Conservation (phyloP, 2,329 filamentous ascomycete genomes). For the Thermochaetoides dissita region DNA sequence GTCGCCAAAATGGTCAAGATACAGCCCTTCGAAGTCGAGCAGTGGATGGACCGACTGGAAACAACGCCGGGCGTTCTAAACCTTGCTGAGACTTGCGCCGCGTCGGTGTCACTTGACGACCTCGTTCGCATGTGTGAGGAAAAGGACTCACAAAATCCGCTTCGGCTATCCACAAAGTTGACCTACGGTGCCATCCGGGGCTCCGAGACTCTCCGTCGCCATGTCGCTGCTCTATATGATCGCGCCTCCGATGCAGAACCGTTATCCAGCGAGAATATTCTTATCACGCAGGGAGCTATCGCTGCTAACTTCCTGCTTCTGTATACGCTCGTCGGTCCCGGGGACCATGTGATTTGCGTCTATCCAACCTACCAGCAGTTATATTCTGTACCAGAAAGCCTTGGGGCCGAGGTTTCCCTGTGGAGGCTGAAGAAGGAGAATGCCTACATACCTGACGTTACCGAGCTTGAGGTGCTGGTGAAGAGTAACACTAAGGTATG, state of each 20-base stretch:
- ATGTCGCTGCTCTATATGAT: constrained; percentile 52
- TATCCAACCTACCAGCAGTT: constrained; percentile 81
- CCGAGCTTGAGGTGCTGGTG: constrained; percentile 51
- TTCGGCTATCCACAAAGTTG: constrained; percentile 44
- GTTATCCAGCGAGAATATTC: constrained; percentile 42
- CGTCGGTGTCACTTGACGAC: constrained; percentile 59
- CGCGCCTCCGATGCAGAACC: constrained; percentile 29
- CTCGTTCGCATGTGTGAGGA: constrained; percentile 46
- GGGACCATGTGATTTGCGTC: constrained; percentile 75
- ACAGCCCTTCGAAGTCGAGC: constrained; percentile 55
- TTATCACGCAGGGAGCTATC: constrained; percentile 71
- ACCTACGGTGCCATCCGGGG: constrained; percentile 64
- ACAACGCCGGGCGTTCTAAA: constrained; percentile 46
- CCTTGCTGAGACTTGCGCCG: constrained; percentile 66
- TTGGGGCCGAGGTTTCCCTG: constrained; percentile 64
- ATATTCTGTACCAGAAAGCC: constrained; percentile 57
- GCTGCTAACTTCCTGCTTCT: constrained; percentile 71
- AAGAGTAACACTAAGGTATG: constrained; percentile 58
- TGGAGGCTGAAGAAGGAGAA: constrained; percentile 57
- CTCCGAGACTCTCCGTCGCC: constrained; percentile 46
- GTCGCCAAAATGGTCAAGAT: constrained; percentile 29
- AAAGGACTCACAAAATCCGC: constrained; percentile 26
- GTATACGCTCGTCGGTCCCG: constrained; percentile 56
- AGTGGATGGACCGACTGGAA: constrained; percentile 53
- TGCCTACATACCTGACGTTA: constrained; percentile 52